phyloP scores from a whole-genome alignment of 2,329 filamentous ascomycete species.

The Hypoxylon sp. region DNA sequence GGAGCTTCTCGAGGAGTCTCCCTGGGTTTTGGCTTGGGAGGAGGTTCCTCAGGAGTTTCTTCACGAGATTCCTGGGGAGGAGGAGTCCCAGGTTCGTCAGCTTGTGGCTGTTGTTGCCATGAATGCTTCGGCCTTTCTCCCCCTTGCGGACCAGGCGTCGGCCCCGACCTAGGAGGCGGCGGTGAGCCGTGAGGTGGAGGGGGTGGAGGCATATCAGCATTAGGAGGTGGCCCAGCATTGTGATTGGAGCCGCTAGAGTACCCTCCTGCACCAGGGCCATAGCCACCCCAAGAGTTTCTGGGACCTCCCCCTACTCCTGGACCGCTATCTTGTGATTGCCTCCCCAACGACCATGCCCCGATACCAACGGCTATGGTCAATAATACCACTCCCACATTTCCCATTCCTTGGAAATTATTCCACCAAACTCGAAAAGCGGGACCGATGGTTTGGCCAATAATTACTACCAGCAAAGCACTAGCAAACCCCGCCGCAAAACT shows the following conservation, averaged over 20 bases:
- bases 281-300: conserved; percentile 45
- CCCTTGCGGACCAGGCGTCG: conserved; percentile 45
- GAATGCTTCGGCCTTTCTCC: conserved; percentile 57
- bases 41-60: conserved; percentile 3
- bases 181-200: conserved; percentile 56
- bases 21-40: background rate
- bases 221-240: conserved; percentile 48
- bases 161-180: conserved; percentile 50
- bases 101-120: conserved; percentile 56
- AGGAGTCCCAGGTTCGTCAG: conserved; percentile 26
- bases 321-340: conserved; percentile 69
- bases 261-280: conserved; percentile 47
- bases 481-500: conserved; percentile 92
- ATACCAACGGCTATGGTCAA: conserved; percentile 81
- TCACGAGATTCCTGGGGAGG: conserved; percentile 15
- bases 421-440: conserved; percentile 84
- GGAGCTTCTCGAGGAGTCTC: conserved; percentile 13
- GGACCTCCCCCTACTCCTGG: conserved; percentile 45
- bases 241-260: conserved; percentile 44
- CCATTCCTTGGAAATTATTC: conserved; percentile 76
- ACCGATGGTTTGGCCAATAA: conserved; percentile 79
- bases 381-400: conserved; percentile 79
- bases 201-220: conserved; percentile 54
- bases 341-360: conserved; percentile 82
- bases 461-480: conserved; percentile 79